A percentile compares a stretch with the other conserved stretches of the same genome.
Conservation (phyloP, 352 stramenopile species). For the Phytophthora sp. region DNA sequence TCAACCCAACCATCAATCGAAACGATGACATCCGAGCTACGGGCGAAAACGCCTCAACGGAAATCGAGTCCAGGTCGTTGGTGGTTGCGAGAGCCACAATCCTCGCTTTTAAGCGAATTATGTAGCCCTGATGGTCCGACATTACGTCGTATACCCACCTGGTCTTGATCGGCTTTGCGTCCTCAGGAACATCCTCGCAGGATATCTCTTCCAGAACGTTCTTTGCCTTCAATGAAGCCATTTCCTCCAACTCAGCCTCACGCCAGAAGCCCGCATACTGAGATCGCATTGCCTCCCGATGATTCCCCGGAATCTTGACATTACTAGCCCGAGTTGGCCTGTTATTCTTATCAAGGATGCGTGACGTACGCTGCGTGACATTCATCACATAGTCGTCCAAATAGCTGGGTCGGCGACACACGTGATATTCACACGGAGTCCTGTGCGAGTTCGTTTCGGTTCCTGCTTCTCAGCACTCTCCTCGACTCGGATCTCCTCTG, state of each 20-base stretch:
- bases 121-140: constrained; percentile 8
- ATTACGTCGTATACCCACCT: constrained; percentile 8
- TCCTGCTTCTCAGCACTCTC: neutral
- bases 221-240: constrained; percentile 5
- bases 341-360: neutral
- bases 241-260: constrained; percentile 2
- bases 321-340: neutral
- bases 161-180: constrained; percentile 1
- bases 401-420: neutral
- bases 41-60: too few relatives aligned
- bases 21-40: too few relatives aligned
- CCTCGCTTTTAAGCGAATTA: constrained; percentile 6
- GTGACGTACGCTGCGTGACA: neutral
- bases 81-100: constrained; percentile 15
- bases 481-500: neutral
- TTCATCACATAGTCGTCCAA: neutral
- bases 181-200: neutral
- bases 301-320: neutral
- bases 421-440: neutral
- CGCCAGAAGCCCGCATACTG: neutral
- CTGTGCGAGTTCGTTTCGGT: neutral
- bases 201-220: neutral
- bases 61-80: too few relatives aligned
- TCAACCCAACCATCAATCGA: too few relatives aligned
- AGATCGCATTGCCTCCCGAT: neutral